Conservation (phyloP, 2,329 filamentous ascomycete species). For the Fusarium sp. region DNA sequence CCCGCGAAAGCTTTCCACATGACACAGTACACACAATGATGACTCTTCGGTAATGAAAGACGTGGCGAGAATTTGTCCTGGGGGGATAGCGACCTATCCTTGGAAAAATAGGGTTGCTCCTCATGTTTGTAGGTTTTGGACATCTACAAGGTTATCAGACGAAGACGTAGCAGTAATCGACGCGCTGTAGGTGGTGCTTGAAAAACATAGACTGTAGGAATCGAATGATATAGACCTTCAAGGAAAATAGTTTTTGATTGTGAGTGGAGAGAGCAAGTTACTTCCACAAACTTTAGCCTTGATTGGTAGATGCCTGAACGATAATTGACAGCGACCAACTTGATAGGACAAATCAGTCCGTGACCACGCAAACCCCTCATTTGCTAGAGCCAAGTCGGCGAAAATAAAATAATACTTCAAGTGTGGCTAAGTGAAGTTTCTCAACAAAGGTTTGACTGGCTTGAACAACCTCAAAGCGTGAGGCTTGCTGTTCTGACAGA, state of each 20-base stretch:
- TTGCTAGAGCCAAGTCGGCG: neutral
- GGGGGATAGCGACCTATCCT: too few relatives aligned
- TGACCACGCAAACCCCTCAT: too few relatives aligned
- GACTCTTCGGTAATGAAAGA: fast-evolving
- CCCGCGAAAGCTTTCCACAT: too few relatives aligned
- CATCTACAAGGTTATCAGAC: neutral
- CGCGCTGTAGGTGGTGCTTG: fast-evolving
- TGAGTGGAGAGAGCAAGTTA: neutral
- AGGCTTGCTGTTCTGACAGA: neutral
- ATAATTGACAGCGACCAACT: neutral
- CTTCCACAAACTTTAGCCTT: neutral
- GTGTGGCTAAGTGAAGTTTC: too few relatives aligned
- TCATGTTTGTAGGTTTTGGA: too few relatives aligned
- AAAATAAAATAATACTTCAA: neutral
- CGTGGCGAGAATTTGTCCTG: too few relatives aligned
- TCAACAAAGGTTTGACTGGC: too few relatives aligned
- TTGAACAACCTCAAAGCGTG: neutral
- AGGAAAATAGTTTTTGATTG: too few relatives aligned
- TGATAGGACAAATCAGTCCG: neutral
- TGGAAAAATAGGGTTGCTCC: too few relatives aligned
- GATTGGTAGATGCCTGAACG: neutral
- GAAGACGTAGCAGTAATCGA: too few relatives aligned
- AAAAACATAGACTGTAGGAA: neutral
- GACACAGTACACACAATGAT: fast-evolving
- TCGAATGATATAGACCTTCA: fast-evolving